These are phyloP conservation scores for Obba rivulosa DNA, from an alignment of 768 basidiomycete genomes.

Conservation along the genomic window DNA sequence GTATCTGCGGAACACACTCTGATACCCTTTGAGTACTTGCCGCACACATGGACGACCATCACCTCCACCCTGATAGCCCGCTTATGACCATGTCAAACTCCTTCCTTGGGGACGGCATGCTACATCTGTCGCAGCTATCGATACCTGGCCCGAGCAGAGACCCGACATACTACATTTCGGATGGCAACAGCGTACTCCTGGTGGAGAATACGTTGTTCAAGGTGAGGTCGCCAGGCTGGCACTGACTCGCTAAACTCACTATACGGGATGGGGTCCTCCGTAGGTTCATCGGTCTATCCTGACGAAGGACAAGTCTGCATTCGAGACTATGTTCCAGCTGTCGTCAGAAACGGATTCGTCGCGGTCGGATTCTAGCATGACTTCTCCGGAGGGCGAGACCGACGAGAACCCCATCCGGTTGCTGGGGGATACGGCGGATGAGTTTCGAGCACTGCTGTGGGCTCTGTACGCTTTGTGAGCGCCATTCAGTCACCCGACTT, in stretches of 20 bases:
- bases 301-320: constrained; percentile 39
- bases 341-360: constrained; percentile 24
- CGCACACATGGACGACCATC: constrained; percentile 19
- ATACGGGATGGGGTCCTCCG: constrained; percentile 10
- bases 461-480: constrained; percentile 48
- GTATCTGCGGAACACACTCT: no score
- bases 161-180: constrained; percentile 52
- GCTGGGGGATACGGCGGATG: constrained; percentile 40
- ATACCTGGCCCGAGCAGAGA: constrained; percentile 27
- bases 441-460: constrained; percentile 51
- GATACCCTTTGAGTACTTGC: no score
- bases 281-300: constrained; percentile 37
- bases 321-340: constrained; percentile 29
- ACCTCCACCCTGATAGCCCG: constrained; percentile 24
- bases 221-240: constrained; percentile 30
- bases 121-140: constrained; percentile 22
- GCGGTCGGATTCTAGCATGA: constrained; percentile 23
- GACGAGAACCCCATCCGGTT: constrained; percentile 48
- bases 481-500: neutral
- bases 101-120: constrained; percentile 26
- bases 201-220: constrained; percentile 67
- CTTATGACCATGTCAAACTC: constrained; percentile 27
- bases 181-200: constrained; percentile 64
- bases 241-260: no score
- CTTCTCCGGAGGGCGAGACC: constrained; percentile 37